These are phyloP conservation scores for Coniochaeta ligniaria DNA, from an alignment of 2,329 filamentous ascomycete genomes.

Conservation along the genomic window DNA sequence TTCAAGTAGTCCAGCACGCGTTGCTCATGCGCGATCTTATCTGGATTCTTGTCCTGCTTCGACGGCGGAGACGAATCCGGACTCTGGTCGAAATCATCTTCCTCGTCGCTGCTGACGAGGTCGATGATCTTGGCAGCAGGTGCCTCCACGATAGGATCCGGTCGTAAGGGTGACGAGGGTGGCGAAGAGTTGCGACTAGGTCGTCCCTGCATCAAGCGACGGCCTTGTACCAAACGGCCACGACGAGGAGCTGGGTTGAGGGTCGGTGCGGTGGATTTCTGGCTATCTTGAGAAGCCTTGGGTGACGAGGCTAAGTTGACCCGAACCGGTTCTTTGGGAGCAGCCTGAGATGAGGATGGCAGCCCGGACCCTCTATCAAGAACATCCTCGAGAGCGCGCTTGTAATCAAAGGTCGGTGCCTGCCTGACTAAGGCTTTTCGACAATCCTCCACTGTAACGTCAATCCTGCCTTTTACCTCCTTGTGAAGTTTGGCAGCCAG, in stretches of 20 bases:
- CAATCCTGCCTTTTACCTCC: constrained; percentile 1
- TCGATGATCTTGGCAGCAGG: constrained; percentile 9
- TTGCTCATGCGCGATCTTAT: constrained; percentile 14
- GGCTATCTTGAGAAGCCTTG: background rate
- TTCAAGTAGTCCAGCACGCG: constrained; percentile 76
- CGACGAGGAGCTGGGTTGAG: background rate
- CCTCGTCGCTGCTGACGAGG: constrained; percentile 32
- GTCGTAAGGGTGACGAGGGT: background rate
- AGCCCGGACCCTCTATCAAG: background rate
- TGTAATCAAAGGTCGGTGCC: constrained; percentile 1
- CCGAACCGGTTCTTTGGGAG: background rate
- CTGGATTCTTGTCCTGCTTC: background rate
- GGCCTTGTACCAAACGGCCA: constrained; percentile 1
- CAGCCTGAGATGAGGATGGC: background rate
- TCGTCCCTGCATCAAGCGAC: background rate
- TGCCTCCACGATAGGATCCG: background rate
- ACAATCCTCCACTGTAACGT: constrained; percentile 1
- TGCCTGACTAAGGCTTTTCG: constrained; percentile 1
- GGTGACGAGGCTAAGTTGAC: background rate
- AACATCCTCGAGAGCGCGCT: constrained; percentile 1
- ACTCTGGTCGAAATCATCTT: constrained; percentile 10
- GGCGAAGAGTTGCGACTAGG: background rate
- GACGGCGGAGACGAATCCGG: background rate
- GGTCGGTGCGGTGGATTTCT: background rate
- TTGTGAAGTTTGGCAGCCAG: constrained; percentile 8